Percentiles rank a stretch among this genome's conserved stretches.
phyloP scores from a whole-genome alignment of 2,329 filamentous ascomycete species.

The Colletotrichum tropicicola region DNA sequence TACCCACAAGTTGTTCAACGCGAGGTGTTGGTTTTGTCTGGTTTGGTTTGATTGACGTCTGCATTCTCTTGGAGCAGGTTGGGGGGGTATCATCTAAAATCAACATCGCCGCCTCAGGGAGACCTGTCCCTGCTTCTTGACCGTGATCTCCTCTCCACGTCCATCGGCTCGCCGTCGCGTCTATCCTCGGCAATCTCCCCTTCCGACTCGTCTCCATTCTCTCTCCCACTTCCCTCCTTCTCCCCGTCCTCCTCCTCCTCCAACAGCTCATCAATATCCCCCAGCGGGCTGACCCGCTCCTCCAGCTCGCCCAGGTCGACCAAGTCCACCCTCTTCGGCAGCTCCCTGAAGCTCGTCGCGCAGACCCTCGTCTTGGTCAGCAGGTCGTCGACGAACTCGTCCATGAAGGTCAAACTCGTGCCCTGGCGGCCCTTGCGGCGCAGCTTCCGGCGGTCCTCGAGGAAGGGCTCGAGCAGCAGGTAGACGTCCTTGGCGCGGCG shows the following conservation, averaged over 20 bases:
- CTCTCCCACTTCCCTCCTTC: conserved; percentile 41
- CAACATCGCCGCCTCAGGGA: background rate
- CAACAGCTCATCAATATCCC: conserved; percentile 78
- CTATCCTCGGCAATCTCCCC: conserved; percentile 45
- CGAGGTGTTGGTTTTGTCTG: background rate
- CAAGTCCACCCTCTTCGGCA: conserved; percentile 81
- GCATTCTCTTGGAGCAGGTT: background rate
- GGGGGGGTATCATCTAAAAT: conserved; percentile 21
- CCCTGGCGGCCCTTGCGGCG: conserved; percentile 78
- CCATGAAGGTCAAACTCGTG: conserved; percentile 81
- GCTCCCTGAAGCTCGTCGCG: conserved; percentile 90
- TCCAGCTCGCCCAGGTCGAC: conserved; percentile 92
- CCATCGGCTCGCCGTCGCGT: conserved; percentile 41
- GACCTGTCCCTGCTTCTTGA: conserved; percentile 24
- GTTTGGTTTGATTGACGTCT: background rate
- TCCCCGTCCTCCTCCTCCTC: conserved; percentile 66
- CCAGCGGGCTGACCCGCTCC: conserved; percentile 83
- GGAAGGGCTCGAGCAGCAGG: conserved; percentile 78
- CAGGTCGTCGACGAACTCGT: conserved; percentile 94
- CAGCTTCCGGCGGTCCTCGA: conserved; percentile 86
- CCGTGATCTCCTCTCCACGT: conserved; percentile 40
- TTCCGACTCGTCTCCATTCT: conserved; percentile 46
- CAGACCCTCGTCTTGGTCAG: conserved; percentile 90
- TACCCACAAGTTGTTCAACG: conserved; percentile 3
- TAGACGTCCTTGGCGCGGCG: conserved; percentile 86